These are phyloP conservation scores for Tulasnella calospora DNA, from an alignment of 768 basidiomycete species.

Conservation along the genomic window DNA sequence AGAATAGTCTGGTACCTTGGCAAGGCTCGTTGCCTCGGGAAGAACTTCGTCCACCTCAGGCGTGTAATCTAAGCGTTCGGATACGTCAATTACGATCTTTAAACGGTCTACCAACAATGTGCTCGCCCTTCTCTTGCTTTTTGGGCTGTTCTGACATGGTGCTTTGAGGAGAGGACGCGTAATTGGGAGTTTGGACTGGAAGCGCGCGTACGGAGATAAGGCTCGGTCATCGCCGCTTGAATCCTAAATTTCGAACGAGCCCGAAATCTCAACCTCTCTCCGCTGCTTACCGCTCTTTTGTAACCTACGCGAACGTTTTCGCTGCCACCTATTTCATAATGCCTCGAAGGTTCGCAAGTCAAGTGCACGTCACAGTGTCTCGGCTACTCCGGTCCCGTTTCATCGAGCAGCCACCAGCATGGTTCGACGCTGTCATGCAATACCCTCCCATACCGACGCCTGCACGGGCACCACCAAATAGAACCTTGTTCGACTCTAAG, in stretches of 20 bases:
- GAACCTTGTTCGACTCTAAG: slow-evolving; percentile 49
- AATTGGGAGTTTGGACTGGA: slow-evolving; percentile 15
- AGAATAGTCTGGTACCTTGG: slow-evolving; percentile 54
- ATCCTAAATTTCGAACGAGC: slow-evolving; percentile 21
- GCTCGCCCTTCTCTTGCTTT: slow-evolving; percentile 30
- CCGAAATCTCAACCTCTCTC: slow-evolving; percentile 9
- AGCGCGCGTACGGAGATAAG: slow-evolving; percentile 23
- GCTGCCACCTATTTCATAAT: slow-evolving; percentile 37
- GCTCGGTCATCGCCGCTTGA: neutral
- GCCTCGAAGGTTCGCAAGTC: slow-evolving; percentile 76
- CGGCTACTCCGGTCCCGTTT: slow-evolving; percentile 67
- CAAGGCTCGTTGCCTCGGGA: slow-evolving; percentile 59
- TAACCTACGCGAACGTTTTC: neutral
- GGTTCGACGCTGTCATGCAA: slow-evolving; percentile 80
- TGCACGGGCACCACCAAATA: slow-evolving; percentile 54
- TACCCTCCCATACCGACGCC: slow-evolving; percentile 87
- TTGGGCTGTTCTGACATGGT: slow-evolving; percentile 29
- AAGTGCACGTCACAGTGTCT: slow-evolving; percentile 83
- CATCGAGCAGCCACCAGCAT: slow-evolving; percentile 63
- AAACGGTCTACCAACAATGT: neutral
- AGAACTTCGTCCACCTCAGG: slow-evolving; percentile 73
- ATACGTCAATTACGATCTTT: neutral
- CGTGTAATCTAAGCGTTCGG: slow-evolving; percentile 54
- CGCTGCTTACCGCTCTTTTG: slow-evolving; percentile 7
- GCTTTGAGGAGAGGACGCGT: slow-evolving; percentile 25